These are phyloP conservation scores for Bruguiera parviflora DNA, from an alignment of 345 rosid species.

Conservation along the genomic window DNA sequence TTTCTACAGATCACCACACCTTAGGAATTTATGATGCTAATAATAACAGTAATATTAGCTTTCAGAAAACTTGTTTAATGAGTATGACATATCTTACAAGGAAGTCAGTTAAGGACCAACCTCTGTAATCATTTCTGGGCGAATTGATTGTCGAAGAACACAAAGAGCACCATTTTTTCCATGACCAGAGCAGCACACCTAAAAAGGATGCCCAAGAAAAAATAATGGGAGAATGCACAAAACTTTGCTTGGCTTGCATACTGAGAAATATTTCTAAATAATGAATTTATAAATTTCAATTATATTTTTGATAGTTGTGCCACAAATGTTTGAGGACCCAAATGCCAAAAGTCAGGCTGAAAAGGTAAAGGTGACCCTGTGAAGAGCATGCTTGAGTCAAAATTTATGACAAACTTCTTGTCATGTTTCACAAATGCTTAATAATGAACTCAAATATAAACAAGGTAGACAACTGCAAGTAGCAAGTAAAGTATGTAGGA, in stretches of 20 bases:
- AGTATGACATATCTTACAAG: background rate
- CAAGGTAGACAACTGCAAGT: background rate
- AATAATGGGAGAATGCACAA: background rate
- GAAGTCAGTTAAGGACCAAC: conserved; percentile 30
- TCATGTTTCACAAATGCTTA: no score
- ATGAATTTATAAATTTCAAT: background rate
- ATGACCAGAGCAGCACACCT: conserved; percentile 99
- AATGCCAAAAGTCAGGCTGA: no score
- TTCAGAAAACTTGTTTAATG: background rate
- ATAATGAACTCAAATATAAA: no score
- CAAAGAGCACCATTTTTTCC: conserved; percentile 89
- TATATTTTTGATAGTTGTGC: no score
- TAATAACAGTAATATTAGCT: background rate
- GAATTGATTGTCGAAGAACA: conserved; percentile 91
- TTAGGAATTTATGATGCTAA: background rate
- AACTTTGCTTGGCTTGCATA: background rate
- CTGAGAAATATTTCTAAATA: background rate
- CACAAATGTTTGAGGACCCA: no score
- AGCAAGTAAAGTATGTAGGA: conserved; percentile 12
- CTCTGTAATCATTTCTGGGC: conserved; percentile 98
- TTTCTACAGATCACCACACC: background rate
- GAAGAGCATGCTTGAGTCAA: no score
- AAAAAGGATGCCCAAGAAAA: conserved; percentile 18
- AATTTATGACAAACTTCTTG: no score
- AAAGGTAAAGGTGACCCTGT: no score